Evolutionary conservation across 768 basidiomycete species (phyloP).

Genomic region (Ramaria rubella): DNA sequence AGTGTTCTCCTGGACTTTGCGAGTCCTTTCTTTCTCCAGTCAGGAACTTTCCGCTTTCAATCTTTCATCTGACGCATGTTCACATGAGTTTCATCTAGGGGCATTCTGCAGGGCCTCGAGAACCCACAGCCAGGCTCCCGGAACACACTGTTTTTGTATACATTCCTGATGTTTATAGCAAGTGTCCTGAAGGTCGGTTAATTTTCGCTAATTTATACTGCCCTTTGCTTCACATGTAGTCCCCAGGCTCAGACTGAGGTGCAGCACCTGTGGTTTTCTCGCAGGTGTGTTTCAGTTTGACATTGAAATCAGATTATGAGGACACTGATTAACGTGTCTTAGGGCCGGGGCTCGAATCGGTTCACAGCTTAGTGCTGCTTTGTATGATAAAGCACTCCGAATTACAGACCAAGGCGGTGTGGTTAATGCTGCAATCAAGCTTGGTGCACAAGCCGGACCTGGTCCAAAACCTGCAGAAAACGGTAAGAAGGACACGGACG

Average conservation of each 20-base stretch:
- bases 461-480: constrained; percentile 6
- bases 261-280: constrained; percentile 22
- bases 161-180: constrained; percentile 5
- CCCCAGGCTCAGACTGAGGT: constrained; percentile 9
- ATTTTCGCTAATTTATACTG: background rate
- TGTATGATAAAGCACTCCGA: constrained; percentile 31
- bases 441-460: too few species aligned
- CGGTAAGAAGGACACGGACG: background rate
- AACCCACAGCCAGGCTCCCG: constrained; percentile 1
- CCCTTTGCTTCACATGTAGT: background rate
- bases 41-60: background rate
- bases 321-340: background rate
- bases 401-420: constrained; percentile 30
- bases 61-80: background rate
- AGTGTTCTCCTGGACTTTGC: constrained; percentile 29
- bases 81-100: constrained; percentile 19
- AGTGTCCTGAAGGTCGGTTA: constrained; percentile 9
- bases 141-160: constrained; percentile 7
- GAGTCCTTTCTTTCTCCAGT: constrained; percentile 30
- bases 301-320: too few species aligned
- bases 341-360: constrained; percentile 18
- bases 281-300: constrained; percentile 4
- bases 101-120: constrained; percentile 23
- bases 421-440: too few species aligned
- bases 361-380: constrained; percentile 23